A percentile compares a stretch with the other conserved stretches of the same genome.
Evolutionary conservation across 2,329 filamentous ascomycete genomes (phyloP).

Genomic region (Ceratocystis eucalypticola): DNA sequence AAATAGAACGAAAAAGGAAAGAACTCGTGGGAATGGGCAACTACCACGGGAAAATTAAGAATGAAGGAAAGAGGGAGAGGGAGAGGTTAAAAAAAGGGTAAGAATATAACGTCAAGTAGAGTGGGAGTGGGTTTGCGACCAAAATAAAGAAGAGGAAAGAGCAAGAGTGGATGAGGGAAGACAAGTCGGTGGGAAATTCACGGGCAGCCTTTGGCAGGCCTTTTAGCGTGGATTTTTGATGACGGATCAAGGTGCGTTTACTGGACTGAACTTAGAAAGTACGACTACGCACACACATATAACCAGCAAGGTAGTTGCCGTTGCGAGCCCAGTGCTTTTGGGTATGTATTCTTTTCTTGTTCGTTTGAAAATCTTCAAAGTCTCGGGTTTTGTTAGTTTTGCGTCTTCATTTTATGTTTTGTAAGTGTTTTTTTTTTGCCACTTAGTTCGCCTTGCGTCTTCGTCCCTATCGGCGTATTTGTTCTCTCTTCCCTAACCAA

Average conservation of each 20-base stretch:
- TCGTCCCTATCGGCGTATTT: too few relatives aligned
- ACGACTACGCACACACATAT: background rate
- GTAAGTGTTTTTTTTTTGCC: too few relatives aligned
- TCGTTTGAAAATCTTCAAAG: background rate
- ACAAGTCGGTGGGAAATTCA: background rate
- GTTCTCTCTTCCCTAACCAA: too few relatives aligned
- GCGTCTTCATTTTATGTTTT: background rate
- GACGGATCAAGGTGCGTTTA: conserved; percentile 7
- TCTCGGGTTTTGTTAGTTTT: background rate
- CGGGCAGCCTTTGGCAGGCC: background rate
- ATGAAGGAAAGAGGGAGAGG: background rate
- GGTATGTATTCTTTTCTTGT: background rate
- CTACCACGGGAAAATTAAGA: background rate
- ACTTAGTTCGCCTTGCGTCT: too few relatives aligned
- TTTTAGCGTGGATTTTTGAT: conserved; percentile 7
- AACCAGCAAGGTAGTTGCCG: conserved; percentile 6
- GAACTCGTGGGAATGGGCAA: background rate
- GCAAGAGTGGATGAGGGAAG: background rate
- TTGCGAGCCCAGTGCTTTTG: conserved; percentile 5
- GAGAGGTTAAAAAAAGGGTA: background rate
- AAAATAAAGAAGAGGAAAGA: background rate
- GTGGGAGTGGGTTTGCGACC: background rate
- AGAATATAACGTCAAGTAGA: background rate
- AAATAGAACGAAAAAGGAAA: background rate
- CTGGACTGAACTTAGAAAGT: conserved; percentile 4